Conservation (phyloP, 345 rosid species). For the thale cress (Arabidopsis thaliana) region DNA sequence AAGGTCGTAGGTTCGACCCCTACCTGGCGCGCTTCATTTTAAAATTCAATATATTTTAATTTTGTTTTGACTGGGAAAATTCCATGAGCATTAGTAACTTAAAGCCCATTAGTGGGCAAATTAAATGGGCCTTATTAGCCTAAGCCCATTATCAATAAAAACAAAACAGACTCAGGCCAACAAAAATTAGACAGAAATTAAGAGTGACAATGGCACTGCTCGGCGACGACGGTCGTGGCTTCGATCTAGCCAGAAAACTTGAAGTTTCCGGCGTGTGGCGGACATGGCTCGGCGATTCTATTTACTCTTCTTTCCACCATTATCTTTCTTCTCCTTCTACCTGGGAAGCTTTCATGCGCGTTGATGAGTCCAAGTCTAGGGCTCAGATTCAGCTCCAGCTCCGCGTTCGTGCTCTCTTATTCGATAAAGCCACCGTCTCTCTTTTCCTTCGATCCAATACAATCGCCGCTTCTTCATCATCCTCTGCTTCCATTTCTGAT, state of each 20-base stretch:
- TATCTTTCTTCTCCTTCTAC: constrained; percentile 70
- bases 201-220: constrained; percentile 64
- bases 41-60: neutral
- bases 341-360: constrained; percentile 84
- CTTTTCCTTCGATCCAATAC: constrained; percentile 64
- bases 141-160: neutral
- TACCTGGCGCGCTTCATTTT: constrained; percentile 62
- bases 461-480: constrained; percentile 27
- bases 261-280: constrained; percentile 80
- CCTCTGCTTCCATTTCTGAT: constrained; percentile 44
- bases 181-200: constrained; percentile 3
- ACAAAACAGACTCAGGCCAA: neutral
- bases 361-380: constrained; percentile 74
- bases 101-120: neutral
- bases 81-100: neutral
- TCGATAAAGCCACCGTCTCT: constrained; percentile 75
- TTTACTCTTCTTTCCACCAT: constrained; percentile 56
- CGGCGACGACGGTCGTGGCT: constrained; percentile 92
- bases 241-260: constrained; percentile 78
- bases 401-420: constrained; percentile 86
- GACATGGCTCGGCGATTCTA: constrained; percentile 84
- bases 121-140: neutral
- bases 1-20: constrained; percentile 97
- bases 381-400: constrained; percentile 89
- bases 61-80: neutral